Base-by-base conservation (phyloP, 257 asterid species). In the Rauvolfia tetraphylla region DNA sequence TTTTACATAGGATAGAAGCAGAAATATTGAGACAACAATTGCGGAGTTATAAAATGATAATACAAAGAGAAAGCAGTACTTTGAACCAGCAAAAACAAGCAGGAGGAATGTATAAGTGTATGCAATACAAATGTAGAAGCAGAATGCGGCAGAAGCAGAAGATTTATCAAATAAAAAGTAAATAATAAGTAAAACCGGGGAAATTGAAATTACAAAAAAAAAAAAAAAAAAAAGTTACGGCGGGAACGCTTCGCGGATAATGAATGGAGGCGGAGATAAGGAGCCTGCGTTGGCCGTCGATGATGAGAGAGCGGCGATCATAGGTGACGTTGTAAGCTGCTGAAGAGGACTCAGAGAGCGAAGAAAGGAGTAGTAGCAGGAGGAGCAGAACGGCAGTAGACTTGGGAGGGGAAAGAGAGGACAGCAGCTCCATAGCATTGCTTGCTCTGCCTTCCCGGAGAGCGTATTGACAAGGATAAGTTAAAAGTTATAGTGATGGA, bases 221-320 rank as follows among this genome's bases (percentile, higher is more conserved):
- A 51, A 5, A 51, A 18, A 18, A 0, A 17, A 23, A 17, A 7
- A 3, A 3, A 82, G 85, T 75, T 54, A 92, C 98, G 49, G 91
- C 93, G 76, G 98, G 97, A 68, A 89, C 96, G 84, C 97, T 93
- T 87, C 97, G 98, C 70, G 98, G 97, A 75, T 93, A 93, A 85
- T 93, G 98, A 74, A 93, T 85, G 73, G 98, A 88, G 72, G 96
- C 92, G 76, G 98, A 93, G 80, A 93, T 89, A 83, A 93, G 81
- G 51, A 93, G 93, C 82, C 84, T 87, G 71, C 98, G 89, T 53
- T 75, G 90, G 86, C 98, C 98, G 85, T 90, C 91, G 87, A 93
- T 89, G 77, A 91, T 86, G 79, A 93, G 91, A 62, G 98, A 93
- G 71, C 96, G 96, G 69, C 75, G 81, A 80, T 93, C 97, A 66